These are phyloP conservation scores for Cladosporium oxysporum DNA, from an alignment of 2,329 filamentous ascomycete species.

Conservation along the genomic window DNA sequence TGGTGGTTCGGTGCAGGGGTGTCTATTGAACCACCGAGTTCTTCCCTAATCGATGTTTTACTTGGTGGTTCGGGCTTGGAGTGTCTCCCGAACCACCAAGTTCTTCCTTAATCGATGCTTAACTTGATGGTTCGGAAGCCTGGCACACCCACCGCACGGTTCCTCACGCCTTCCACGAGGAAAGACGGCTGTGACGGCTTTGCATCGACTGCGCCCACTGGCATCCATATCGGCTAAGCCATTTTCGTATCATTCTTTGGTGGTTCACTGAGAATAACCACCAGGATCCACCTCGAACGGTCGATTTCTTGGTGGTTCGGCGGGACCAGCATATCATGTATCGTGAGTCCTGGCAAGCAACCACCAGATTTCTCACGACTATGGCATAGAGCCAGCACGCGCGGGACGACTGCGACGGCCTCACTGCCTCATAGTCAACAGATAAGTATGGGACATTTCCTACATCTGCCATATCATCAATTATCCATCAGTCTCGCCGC, in stretches of 20 bases:
- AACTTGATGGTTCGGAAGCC: neutral
- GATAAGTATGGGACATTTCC: neutral
- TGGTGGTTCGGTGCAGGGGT: neutral
- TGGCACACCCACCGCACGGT: neutral
- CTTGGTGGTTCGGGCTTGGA: neutral
- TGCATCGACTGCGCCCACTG: neutral
- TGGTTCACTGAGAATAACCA: neutral
- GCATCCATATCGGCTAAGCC: neutral
- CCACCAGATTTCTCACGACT: neutral
- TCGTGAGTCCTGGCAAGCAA: neutral
- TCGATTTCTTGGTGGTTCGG: neutral
- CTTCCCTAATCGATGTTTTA: neutral
- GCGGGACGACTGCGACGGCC: neutral
- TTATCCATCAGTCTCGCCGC: too few relatives aligned
- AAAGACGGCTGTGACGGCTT: neutral
- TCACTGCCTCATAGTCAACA: neutral
- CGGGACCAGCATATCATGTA: neutral
- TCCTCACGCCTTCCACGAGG: neutral
- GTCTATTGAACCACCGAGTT: neutral
- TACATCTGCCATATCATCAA: too few relatives aligned
- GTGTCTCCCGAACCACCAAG: neutral
- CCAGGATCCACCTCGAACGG: neutral
- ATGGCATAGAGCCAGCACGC: neutral
- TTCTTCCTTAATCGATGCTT: neutral
- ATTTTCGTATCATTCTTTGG: neutral